Conservation (phyloP, 768 basidiomycete genomes). For the Boletus insuetus region DNA sequence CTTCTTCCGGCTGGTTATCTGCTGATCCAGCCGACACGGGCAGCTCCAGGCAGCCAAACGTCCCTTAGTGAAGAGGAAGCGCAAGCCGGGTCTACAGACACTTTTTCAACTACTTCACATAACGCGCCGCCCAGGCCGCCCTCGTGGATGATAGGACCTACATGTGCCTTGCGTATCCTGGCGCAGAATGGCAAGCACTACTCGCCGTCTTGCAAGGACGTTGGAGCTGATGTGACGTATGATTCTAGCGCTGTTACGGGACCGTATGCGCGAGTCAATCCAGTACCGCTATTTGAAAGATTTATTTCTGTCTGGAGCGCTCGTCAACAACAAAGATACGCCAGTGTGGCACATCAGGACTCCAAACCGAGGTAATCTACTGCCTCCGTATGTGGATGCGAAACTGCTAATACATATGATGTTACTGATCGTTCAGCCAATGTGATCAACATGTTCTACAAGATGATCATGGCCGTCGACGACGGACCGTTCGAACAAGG, state of each 20-base stretch:
- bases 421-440: constrained; percentile 7
- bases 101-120: background rate
- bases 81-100: too few species aligned
- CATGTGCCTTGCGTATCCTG: constrained; percentile 17
- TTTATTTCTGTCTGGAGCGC: constrained; percentile 13
- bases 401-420: background rate
- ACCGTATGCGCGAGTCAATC: background rate
- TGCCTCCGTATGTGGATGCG: background rate
- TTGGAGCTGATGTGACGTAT: background rate
- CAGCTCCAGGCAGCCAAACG: too few species aligned
- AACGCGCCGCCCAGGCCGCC: background rate
- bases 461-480: constrained; percentile 20
- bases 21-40: background rate
- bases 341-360: constrained; percentile 13
- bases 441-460: constrained; percentile 14
- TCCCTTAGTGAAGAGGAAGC: too few species aligned
- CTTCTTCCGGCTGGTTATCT: background rate
- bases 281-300: constrained; percentile 18
- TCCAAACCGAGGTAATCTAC: constrained; percentile 13
- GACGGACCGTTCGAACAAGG: constrained; percentile 14
- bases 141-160: constrained; percentile 20
- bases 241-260: constrained; percentile 10
- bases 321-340: constrained; percentile 14
- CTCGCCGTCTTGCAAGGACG: background rate
- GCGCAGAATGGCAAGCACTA: constrained; percentile 9